Conservation (phyloP, 257 asterid species). For the Lithospermum erythrorhizon region DNA sequence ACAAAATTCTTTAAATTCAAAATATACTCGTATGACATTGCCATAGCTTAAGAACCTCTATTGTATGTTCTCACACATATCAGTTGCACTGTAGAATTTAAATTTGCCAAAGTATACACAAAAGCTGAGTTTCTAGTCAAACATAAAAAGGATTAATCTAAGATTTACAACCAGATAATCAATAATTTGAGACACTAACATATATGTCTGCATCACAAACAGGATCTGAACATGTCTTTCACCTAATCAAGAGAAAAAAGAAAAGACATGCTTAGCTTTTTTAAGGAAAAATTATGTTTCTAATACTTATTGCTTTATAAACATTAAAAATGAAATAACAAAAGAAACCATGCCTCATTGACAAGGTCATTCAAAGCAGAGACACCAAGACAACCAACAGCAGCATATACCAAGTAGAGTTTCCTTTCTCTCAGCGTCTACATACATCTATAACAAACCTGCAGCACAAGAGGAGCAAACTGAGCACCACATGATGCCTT, state of each 20-base stretch:
- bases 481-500: not conserved
- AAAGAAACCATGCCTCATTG: slow-evolving; percentile 47
- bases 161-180: too few relatives aligned
- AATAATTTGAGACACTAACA: not conserved
- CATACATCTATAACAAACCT: slow-evolving; percentile 71
- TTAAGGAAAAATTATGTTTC: not conserved
- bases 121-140: too few relatives aligned
- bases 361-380: slow-evolving; percentile 78
- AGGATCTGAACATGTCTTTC: not conserved
- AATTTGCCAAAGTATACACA: too few relatives aligned
- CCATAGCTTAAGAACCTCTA: too few relatives aligned
- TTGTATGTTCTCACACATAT: too few relatives aligned
- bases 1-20: too few relatives aligned
- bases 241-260: not conserved
- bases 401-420: slow-evolving; percentile 74
- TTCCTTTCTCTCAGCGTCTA: slow-evolving; percentile 67
- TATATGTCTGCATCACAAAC: not conserved
- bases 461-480: slow-evolving; percentile 9
- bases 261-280: not conserved
- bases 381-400: slow-evolving; percentile 78
- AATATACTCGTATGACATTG: too few relatives aligned
- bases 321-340: not conserved
- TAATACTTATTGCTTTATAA: not conserved
- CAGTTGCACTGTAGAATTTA: too few relatives aligned
- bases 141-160: too few relatives aligned